Percentiles rank a stretch among this genome's conserved stretches.
phyloP scores from a whole-genome alignment of 768 basidiomycete species.

The Sarcodon aspratus region DNA sequence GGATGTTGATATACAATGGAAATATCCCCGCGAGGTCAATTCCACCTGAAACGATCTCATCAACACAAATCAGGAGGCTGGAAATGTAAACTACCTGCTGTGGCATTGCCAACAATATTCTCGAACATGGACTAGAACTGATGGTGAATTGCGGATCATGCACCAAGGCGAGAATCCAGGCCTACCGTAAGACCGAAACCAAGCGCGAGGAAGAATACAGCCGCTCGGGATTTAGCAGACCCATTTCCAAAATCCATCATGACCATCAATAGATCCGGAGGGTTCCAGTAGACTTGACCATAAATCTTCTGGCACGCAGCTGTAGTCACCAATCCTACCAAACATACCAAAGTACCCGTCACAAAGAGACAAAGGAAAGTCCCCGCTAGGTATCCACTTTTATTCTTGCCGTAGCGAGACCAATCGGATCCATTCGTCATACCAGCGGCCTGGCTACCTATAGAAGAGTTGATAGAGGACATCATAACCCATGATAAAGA shows the following conservation, averaged over 20 bases:
- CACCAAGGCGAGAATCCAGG: background rate
- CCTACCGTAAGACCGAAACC: background rate
- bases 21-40: conserved; percentile 28
- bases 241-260: conserved; percentile 6
- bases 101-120: conserved; percentile 13
- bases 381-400: background rate
- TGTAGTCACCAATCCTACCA: conserved; percentile 12
- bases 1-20: conserved; percentile 31
- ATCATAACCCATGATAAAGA: conserved; percentile 11
- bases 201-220: conserved; percentile 10
- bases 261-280: conserved; percentile 10
- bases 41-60: conserved; percentile 1
- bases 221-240: conserved; percentile 7
- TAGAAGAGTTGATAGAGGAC: conserved; percentile 9
- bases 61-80: background rate
- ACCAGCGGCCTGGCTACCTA: conserved; percentile 10
- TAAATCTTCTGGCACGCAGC: conserved; percentile 10
- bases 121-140: conserved; percentile 1
- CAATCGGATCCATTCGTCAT: conserved; percentile 13
- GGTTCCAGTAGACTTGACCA: conserved; percentile 12
- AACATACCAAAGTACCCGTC: background rate
- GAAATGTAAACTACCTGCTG: conserved; percentile 4
- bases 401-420: conserved; percentile 9
- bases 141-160: background rate
- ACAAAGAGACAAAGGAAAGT: background rate